Conservation (phyloP, 148 eudicot species). For the Agrostemma githago region DNA sequence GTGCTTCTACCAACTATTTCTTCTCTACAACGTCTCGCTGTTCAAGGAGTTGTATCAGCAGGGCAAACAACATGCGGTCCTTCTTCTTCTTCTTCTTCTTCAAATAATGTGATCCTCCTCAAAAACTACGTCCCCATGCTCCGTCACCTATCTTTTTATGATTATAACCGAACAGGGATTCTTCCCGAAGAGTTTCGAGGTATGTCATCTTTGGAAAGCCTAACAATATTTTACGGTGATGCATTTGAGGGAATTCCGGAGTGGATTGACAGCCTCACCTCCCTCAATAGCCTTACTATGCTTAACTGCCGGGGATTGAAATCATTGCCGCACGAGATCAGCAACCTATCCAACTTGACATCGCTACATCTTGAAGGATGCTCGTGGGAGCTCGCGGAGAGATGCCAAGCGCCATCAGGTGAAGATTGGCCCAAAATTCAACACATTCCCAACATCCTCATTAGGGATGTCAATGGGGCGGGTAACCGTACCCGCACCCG, state of each 20-base stretch:
- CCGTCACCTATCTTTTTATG: not conserved
- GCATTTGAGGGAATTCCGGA: not conserved
- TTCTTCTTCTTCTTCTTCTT: too few relatives aligned
- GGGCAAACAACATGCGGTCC: not conserved
- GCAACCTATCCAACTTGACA: too few relatives aligned
- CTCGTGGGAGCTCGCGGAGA: too few relatives aligned
- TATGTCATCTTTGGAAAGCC: not conserved
- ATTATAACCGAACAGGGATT: not conserved
- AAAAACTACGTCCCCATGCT: constrained; percentile 7
- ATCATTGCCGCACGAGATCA: not conserved
- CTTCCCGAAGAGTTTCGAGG: not conserved
- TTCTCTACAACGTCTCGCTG: not conserved
- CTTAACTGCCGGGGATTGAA: not conserved
- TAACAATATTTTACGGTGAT: not conserved
- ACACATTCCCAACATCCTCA: too few relatives aligned
- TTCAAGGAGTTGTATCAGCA: not conserved
- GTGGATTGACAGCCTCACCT: constrained; percentile 12
- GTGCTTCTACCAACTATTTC: not conserved
- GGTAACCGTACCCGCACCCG: too few relatives aligned
- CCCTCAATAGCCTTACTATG: not conserved
- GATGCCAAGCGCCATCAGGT: too few relatives aligned
- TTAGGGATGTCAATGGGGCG: too few relatives aligned
- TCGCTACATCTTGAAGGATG: too few relatives aligned
- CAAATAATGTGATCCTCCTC: not conserved
- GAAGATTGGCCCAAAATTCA: too few relatives aligned